These are phyloP conservation scores for Aeschynomene evenia DNA, from an alignment of 306 rosid genomes.

Conservation along the genomic window DNA sequence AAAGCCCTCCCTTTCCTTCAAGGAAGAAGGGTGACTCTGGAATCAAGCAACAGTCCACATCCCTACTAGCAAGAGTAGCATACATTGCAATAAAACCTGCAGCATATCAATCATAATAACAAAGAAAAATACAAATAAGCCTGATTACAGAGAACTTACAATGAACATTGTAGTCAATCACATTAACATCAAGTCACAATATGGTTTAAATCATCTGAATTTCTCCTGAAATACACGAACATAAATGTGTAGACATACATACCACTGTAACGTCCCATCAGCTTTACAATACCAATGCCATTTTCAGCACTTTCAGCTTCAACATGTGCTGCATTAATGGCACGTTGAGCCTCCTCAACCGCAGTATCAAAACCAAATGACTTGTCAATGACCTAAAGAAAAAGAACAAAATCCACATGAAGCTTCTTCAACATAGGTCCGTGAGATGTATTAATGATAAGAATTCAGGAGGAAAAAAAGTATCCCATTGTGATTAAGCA, in stretches of 20 bases:
- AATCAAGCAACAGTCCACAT: slow-evolving; percentile 92
- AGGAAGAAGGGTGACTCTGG: slow-evolving; percentile 91
- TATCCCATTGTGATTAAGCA: slow-evolving; percentile 12
- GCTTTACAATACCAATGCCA: slow-evolving; percentile 87
- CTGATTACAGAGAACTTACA: slow-evolving; percentile 1
- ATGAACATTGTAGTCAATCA: slow-evolving; percentile 4
- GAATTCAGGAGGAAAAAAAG: background rate
- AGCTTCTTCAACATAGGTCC: slow-evolving; percentile 29
- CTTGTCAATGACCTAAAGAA: slow-evolving; percentile 78
- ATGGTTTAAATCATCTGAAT: background rate
- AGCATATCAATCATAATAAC: slow-evolving; percentile 6
- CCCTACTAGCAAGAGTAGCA: slow-evolving; percentile 93
- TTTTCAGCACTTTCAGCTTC: slow-evolving; percentile 83
- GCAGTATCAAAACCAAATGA: slow-evolving; percentile 95
- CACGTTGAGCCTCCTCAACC: slow-evolving; percentile 97
- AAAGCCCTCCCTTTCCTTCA: slow-evolving; percentile 87
- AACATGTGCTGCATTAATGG: slow-evolving; percentile 93
- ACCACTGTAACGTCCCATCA: slow-evolving; percentile 94
- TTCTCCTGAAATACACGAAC: slow-evolving; percentile 24
- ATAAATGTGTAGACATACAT: slow-evolving; percentile 36
- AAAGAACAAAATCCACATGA: slow-evolving; percentile 24
- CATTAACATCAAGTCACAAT: background rate
- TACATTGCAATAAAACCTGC: slow-evolving; percentile 94
- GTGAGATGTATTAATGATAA: slow-evolving; percentile 33
- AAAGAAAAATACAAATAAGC: background rate